phyloP scores from a whole-genome alignment of 148 eudicot species.

The Talinum fruticosum region DNA sequence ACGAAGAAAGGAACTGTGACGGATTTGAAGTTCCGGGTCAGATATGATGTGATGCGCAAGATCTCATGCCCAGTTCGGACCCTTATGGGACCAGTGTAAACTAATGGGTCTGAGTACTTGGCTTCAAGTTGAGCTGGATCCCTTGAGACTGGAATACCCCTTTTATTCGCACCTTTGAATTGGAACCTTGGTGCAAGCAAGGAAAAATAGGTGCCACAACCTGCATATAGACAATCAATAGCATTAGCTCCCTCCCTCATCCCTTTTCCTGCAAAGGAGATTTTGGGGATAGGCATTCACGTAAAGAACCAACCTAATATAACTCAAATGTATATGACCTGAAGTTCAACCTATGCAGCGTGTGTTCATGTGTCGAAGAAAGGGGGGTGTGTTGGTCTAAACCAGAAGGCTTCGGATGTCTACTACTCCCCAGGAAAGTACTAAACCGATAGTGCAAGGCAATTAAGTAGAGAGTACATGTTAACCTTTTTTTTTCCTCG shows the following conservation, averaged over 20 bases:
- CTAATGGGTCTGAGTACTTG: slow-evolving; percentile 92
- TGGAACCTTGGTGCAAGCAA: slow-evolving; percentile 81
- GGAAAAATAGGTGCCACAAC: slow-evolving; percentile 87
- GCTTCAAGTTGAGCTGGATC: slow-evolving; percentile 84
- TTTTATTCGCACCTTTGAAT: slow-evolving; percentile 90
- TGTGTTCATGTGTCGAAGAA: too few species aligned
- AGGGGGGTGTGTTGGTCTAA: too few species aligned
- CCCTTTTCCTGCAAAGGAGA: not conserved
- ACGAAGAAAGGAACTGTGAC: slow-evolving; percentile 86
- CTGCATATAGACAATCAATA: slow-evolving; percentile 31
- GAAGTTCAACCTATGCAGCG: too few species aligned
- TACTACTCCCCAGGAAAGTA: too few species aligned
- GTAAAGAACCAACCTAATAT: not conserved
- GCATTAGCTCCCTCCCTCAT: not conserved
- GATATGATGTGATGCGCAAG: slow-evolving; percentile 65
- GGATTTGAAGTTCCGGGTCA: slow-evolving; percentile 56
- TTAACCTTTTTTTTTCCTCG: too few species aligned
- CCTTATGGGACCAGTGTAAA: slow-evolving; percentile 87
- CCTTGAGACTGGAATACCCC: slow-evolving; percentile 80
- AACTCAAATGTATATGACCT: too few species aligned
- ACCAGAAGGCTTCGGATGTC: too few species aligned
- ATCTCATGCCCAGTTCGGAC: slow-evolving; percentile 92
- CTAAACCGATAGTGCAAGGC: too few species aligned
- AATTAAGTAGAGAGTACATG: too few species aligned
- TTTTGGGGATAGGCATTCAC: not conserved